Evolutionary conservation across 2,329 filamentous ascomycete species (phyloP), one percentile per base, ranked within the genome.

Genomic region (Grosmannia huntii): DNA sequence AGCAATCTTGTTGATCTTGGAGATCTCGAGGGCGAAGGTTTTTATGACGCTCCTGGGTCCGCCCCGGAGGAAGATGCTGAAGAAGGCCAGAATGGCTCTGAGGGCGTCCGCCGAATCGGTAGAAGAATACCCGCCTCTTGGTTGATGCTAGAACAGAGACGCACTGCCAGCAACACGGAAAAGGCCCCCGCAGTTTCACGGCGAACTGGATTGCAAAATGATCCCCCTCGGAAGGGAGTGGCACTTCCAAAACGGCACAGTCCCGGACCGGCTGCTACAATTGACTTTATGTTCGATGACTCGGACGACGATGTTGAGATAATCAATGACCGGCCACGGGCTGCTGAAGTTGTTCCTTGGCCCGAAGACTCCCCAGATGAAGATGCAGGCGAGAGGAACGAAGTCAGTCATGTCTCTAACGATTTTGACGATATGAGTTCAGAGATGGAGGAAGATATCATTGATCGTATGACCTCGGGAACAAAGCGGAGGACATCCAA

Each of bases 121-220:
- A 76, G 69, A 56, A 73, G 74, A 56, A 81, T 86, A 51, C 83
- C 83, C 46, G 83, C 83, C n/a, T 86, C 83, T 6, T 85, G 83
- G 79, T 73, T 86, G 58, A 77, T 83, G 49, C 67, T 86, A 27
- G 81, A 85, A 64, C 76, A 85, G 64, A 76, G 76, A 33, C 69
- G 65, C 5, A 62, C 69, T 33, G 69, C 65, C 4, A 31, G 16
- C 16, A 28, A 19, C 16, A 5, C n/a, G 19, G 51, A 58, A 33
- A 33, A 38, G 25, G 9, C 21, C 2, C 1, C 51, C 63, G 52
- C 68, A 66, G 49, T 64, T 62, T 61, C 64, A 57, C 66, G 67
- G 64, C 41, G 57, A 14, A 68, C 67, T 2, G 67, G 67, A 11
- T 67, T 63, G 23, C 72, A 72, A 3, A 70, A 72, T 0, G 70